A percentile compares a stretch with the other conserved stretches of the same genome.
phyloP scores from a whole-genome alignment of 2,329 filamentous ascomycete genomes.

The Colletotrichum lupini region DNA sequence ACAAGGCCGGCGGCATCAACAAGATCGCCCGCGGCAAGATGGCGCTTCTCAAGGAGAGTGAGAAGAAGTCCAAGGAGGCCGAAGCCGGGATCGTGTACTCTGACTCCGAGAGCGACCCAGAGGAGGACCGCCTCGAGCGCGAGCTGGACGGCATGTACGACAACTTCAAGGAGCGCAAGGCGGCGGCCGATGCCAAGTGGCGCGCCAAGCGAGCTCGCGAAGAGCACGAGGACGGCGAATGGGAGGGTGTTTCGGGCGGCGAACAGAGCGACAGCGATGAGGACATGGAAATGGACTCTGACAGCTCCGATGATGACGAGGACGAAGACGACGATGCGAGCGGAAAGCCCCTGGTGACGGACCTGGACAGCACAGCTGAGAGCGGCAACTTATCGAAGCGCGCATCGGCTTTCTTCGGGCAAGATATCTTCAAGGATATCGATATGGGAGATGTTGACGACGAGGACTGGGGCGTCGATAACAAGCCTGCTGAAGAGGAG shows the following conservation, averaged over 20 bases:
- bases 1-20: conserved; percentile 77
- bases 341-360: conserved; percentile 46
- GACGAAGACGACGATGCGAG: conserved; percentile 38
- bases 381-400: conserved; percentile 79
- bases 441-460: conserved; percentile 47
- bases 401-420: conserved; percentile 90
- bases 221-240: conserved; percentile 86
- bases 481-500: conserved; percentile 37
- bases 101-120: conserved; percentile 67
- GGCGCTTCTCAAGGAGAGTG: conserved; percentile 70
- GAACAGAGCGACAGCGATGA: conserved; percentile 72
- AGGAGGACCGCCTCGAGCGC: conserved; percentile 82
- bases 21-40: conserved; percentile 84
- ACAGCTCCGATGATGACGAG: conserved; percentile 54
- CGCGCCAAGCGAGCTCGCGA: conserved; percentile 89
- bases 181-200: conserved; percentile 85
- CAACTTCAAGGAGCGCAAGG: conserved; percentile 82
- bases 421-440: conserved; percentile 92
- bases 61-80: conserved; percentile 60
- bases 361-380: conserved; percentile 55
- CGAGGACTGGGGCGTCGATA: conserved; percentile 44
- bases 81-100: conserved; percentile 65
- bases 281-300: conserved; percentile 64
- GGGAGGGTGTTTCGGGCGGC: conserved; percentile 85
- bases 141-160: conserved; percentile 92